Evolutionary conservation across 2,329 filamentous ascomycete genomes (phyloP).

Genomic region (Nothopassalora personata): DNA sequence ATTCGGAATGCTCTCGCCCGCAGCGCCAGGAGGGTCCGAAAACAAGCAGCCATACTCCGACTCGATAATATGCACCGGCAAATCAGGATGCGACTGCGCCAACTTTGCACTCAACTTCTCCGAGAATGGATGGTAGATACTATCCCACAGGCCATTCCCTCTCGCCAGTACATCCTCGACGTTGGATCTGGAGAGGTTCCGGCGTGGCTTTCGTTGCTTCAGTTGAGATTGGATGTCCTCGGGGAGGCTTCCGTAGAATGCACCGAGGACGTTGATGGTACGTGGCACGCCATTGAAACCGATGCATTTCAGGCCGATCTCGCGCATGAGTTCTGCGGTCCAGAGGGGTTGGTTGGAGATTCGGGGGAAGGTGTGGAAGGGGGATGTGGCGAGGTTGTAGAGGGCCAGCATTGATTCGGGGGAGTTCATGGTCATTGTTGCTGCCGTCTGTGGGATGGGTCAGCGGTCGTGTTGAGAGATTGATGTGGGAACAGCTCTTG

Average conservation of each 20-base stretch:
- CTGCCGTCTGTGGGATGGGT: conserved; percentile 56
- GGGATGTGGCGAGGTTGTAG: conserved; percentile 43
- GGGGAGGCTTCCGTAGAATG: conserved; percentile 62
- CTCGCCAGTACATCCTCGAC: conserved; percentile 52
- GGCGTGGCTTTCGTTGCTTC: conserved; percentile 23
- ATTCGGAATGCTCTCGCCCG: conserved; percentile 35
- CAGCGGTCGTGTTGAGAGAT: background rate
- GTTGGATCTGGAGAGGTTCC: conserved; percentile 37
- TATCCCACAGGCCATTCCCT: conserved; percentile 66
- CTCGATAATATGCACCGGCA: conserved; percentile 73
- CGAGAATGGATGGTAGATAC: conserved; percentile 70
- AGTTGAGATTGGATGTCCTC: conserved; percentile 50
- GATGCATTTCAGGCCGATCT: conserved; percentile 71
- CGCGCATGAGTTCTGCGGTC: conserved; percentile 66
- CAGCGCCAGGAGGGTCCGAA: conserved; percentile 55
- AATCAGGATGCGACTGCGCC: conserved; percentile 69
- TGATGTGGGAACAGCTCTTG: background rate
- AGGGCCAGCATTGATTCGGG: conserved; percentile 66
- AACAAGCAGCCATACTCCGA: conserved; percentile 70
- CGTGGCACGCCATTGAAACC: conserved; percentile 72
- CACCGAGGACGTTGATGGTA: conserved; percentile 74
- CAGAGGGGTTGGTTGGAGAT: conserved; percentile 38
- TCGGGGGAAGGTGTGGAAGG: conserved; percentile 18
- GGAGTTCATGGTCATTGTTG: conserved; percentile 82
- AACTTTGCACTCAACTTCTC: conserved; percentile 66